Evolutionary conservation across 2,329 filamentous ascomycete genomes (phyloP).

Genomic region (Ophiocordyceps unilateralis): DNA sequence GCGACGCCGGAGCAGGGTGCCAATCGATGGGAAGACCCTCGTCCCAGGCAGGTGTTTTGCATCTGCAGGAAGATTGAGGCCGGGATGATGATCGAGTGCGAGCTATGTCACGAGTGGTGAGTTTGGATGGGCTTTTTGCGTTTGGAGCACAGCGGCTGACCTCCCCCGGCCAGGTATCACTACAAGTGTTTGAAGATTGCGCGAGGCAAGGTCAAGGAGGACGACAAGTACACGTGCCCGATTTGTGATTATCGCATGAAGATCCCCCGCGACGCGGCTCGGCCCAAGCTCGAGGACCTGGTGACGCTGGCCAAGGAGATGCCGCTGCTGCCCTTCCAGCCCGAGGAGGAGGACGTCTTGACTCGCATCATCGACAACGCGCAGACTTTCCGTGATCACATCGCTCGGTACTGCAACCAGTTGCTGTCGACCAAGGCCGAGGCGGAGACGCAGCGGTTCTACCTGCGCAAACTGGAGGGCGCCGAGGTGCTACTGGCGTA

Average conservation of each 20-base stretch:
- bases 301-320: constrained; percentile 75
- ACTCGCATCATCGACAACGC: constrained; percentile 77
- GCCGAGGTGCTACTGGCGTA: constrained; percentile 81
- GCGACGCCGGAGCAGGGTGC: constrained; percentile 38
- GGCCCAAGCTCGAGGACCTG: constrained; percentile 86
- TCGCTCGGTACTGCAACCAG: constrained; percentile 65
- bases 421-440: constrained; percentile 70
- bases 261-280: constrained; percentile 88
- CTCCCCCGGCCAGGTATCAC: constrained; percentile 53
- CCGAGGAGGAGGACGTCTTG: constrained; percentile 80
- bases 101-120: constrained; percentile 93
- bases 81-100: constrained; percentile 99
- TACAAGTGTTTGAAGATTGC: constrained; percentile 97
- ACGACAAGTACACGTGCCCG: constrained; percentile 95
- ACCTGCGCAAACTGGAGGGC: constrained; percentile 90
- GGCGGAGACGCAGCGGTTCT: constrained; percentile 80
- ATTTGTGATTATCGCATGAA: constrained; percentile 96
- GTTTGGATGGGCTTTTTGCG: constrained; percentile 12
- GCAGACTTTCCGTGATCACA: constrained; percentile 65
- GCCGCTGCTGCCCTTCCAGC: constrained; percentile 68
- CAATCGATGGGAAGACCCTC: constrained; percentile 43
- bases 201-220: constrained; percentile 91
- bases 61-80: constrained; percentile 88
- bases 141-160: neutral
- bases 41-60: constrained; percentile 72